Evolutionary conservation across 2,329 filamentous ascomycete species (phyloP).

Genomic region (Emericellopsis cladophorae): DNA sequence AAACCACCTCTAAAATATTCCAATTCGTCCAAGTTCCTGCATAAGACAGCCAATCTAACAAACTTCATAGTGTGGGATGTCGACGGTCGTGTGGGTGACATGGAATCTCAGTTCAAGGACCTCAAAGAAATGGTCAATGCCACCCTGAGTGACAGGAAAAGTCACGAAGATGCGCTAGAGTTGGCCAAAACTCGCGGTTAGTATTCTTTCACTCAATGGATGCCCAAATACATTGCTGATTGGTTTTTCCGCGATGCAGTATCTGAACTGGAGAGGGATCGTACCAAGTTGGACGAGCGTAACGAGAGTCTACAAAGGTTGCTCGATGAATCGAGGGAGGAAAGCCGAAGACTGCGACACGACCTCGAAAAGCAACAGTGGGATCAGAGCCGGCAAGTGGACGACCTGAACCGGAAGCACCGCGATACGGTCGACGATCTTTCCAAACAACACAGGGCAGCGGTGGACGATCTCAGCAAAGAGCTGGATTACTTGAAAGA

Average conservation of each 20-base stretch:
- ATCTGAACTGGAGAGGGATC: slow-evolving; percentile 33
- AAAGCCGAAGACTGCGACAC: slow-evolving; percentile 18
- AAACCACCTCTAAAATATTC: slow-evolving; percentile 18
- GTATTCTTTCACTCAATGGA: slow-evolving; percentile 13
- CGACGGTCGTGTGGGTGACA: slow-evolving; percentile 59
- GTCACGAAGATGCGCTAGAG: slow-evolving; percentile 61
- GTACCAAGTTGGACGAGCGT: slow-evolving; percentile 30
- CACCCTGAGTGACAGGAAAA: slow-evolving; percentile 54
- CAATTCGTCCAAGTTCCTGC: slow-evolving; percentile 44
- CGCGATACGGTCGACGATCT: slow-evolving; percentile 20
- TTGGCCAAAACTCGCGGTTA: slow-evolving; percentile 64
- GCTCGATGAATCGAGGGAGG: slow-evolving; percentile 30
- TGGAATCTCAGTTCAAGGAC: slow-evolving; percentile 61
- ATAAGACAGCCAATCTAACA: slow-evolving; percentile 60
- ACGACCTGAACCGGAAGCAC: slow-evolving; percentile 30
- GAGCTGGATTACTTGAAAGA: slow-evolving; percentile 29
- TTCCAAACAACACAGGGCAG: slow-evolving; percentile 17
- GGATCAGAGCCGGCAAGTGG: slow-evolving; percentile 34
- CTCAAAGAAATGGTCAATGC: slow-evolving; percentile 62
- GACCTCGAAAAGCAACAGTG: slow-evolving; percentile 22
- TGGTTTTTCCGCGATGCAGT: slow-evolving; percentile 19
- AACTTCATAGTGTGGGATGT: slow-evolving; percentile 64
- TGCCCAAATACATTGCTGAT: not conserved
- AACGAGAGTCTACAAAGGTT: slow-evolving; percentile 49
- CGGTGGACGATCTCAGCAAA: slow-evolving; percentile 24